These are phyloP conservation scores for Xylaria sp. DNA, from an alignment of 2,329 filamentous ascomycete genomes.

Conservation along the genomic window DNA sequence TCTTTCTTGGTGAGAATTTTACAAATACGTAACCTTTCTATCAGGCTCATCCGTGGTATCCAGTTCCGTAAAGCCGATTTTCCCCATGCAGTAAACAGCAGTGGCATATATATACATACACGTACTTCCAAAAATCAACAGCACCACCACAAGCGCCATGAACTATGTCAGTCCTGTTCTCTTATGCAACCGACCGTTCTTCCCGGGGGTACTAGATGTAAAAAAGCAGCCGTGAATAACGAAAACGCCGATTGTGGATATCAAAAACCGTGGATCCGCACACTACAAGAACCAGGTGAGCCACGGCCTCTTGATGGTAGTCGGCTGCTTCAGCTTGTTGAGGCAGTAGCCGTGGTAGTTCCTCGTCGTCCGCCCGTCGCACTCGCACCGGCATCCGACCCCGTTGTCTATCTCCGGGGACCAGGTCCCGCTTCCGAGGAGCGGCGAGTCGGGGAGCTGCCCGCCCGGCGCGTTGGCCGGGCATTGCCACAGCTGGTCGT, in stretches of 20 bases:
- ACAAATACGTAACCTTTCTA: neutral
- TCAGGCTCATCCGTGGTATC: neutral
- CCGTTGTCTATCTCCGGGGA: slow-evolving; percentile 39
- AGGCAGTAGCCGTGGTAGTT: slow-evolving; percentile 42
- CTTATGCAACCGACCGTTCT: neutral
- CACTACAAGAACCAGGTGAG: slow-evolving; percentile 37
- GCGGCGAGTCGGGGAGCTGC: slow-evolving; percentile 38
- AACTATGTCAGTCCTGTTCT: neutral
- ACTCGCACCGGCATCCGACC: slow-evolving; percentile 47
- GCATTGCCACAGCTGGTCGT: slow-evolving; percentile 40
- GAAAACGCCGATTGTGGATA: slow-evolving; percentile 3
- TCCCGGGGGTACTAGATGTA: neutral
- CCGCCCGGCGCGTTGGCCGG: slow-evolving; percentile 42
- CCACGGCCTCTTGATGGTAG: slow-evolving; percentile 34
- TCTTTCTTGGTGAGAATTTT: neutral
- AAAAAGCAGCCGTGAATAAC: slow-evolving; percentile 10
- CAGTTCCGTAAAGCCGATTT: neutral
- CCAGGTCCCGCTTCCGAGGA: slow-evolving; percentile 35
- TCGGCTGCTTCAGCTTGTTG: slow-evolving; percentile 43
- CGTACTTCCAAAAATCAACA: neutral
- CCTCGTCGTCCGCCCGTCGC: slow-evolving; percentile 37
- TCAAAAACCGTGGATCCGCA: slow-evolving; percentile 4
- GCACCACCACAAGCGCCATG: neutral
- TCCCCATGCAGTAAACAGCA: neutral
- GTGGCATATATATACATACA: neutral